Percentiles rank a stretch among this genome's conserved stretches.
phyloP scores from a whole-genome alignment of 2,329 filamentous ascomycete species.

The Acarospora socialis region DNA sequence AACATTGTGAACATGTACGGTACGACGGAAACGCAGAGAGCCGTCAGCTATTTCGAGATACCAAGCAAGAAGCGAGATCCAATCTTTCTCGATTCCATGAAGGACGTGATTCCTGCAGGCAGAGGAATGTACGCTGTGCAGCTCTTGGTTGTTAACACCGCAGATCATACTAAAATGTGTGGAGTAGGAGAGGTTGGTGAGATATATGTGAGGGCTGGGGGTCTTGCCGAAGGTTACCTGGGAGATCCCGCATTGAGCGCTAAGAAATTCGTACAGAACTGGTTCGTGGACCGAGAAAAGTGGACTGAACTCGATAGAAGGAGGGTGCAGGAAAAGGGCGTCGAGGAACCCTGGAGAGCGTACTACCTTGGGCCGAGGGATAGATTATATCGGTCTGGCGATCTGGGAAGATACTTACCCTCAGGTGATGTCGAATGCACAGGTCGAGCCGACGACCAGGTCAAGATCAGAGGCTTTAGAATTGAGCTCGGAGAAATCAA shows the following conservation, averaged over 20 bases:
- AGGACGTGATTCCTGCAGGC: constrained; percentile 69
- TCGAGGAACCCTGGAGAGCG: constrained; percentile 58
- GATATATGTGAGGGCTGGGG: constrained; percentile 67
- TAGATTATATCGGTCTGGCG: constrained; percentile 74
- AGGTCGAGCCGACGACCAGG: constrained; percentile 72
- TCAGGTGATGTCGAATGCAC: constrained; percentile 62
- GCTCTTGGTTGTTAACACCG: constrained; percentile 65
- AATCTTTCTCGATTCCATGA: constrained; percentile 46
- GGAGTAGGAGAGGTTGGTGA: constrained; percentile 78
- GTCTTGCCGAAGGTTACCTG: constrained; percentile 70
- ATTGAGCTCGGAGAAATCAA: constrained; percentile 95
- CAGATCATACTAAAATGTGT: constrained; percentile 54
- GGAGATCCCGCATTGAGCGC: constrained; percentile 49
- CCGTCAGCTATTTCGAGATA: constrained; percentile 72
- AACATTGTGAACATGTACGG: constrained; percentile 78
- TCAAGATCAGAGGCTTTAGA: constrained; percentile 91
- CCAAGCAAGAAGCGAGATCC: constrained; percentile 51
- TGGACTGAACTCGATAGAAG: constrained; percentile 54
- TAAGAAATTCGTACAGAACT: constrained; percentile 69
- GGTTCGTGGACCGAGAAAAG: constrained; percentile 63
- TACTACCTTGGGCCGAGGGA: constrained; percentile 74
- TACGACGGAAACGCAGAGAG: constrained; percentile 69
- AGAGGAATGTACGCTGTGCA: constrained; percentile 82
- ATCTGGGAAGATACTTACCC: constrained; percentile 61
- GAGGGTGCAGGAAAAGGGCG: constrained; percentile 30